Base-by-base conservation (phyloP, 306 rosid species). In the Citrullus colocynthis region DNA sequence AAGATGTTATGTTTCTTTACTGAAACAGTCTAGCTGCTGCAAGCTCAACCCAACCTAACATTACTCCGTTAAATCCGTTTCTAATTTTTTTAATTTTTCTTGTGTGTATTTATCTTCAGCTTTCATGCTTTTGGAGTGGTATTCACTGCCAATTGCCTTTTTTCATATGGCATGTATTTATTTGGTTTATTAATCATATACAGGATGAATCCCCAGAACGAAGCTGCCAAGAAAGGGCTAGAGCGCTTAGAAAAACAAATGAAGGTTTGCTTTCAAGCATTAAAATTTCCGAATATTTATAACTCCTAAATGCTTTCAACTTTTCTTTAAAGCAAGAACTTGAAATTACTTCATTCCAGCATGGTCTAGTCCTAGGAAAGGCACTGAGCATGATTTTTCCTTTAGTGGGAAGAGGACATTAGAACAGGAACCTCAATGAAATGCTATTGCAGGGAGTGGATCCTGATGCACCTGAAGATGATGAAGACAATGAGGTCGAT, bases 391-490 rank as follows among this genome's bases (percentile, higher is more conserved):
- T 70, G 56, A 6, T 67, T 67, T 67, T 67, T 70, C 10, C 34
- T 24, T 70, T 70, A 21, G 42, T 21, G 37, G 75, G 75, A 70
- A 72, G 24, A 24, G 7, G 76, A n/a, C 12, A 48, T 30, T 73
- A 51, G 61, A 73, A 73, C 60, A 30, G 28, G 28, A 72, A 52
- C 30, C 62, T 49, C 62, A 17, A 17, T 52, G 63, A 32, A 52
- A 74, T 30, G 30, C 15, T 73, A 52, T 74, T 74, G 62, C 62
- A 78, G 80, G 80, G 80, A 28, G 74, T 78, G 57, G 98, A 96
- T 86, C 99, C 99, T 16, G 99, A 96, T 88, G 99, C 99, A 82
- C 96, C 96, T 11, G 99, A 96, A 85, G 98, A 96, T 62, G 99
- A 96, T 34, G 99, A 96, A 79, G 98, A 93, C 80, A 96, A 92